A percentile compares a stretch with the other conserved stretches of the same genome.
phyloP scores from a whole-genome alignment of 768 basidiomycete genomes.

The Rhodocollybia butyracea region DNA sequence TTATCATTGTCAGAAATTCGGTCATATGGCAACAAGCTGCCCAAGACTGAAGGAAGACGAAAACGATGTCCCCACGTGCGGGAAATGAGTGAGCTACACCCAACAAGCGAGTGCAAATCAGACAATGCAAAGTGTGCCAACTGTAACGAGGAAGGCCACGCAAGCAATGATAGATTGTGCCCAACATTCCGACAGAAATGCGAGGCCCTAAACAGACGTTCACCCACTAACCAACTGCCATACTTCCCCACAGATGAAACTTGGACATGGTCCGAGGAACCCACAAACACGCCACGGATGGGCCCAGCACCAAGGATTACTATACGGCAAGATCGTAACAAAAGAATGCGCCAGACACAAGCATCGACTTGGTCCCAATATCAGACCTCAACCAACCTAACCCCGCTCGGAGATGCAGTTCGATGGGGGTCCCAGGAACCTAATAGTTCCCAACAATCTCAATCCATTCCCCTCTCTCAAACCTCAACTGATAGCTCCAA shows the following conservation, averaged over 20 bases:
- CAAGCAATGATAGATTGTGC: neutral
- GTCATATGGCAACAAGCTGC: neutral
- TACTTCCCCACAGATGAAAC: neutral
- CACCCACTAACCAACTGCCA: neutral
- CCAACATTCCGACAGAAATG: neutral
- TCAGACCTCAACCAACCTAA: neutral
- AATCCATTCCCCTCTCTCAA: too few relatives aligned
- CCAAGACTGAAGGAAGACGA: neutral
- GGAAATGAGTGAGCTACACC: neutral
- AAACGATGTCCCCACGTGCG: neutral
- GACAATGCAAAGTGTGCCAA: too few relatives aligned
- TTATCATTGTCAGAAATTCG: neutral
- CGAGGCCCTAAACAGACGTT: neutral
- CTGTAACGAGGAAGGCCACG: neutral
- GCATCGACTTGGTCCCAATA: neutral
- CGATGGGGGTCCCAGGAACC: neutral
- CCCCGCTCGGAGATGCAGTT: neutral
- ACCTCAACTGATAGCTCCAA: too few relatives aligned
- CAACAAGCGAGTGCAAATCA: neutral
- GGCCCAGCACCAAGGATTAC: neutral
- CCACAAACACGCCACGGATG: neutral
- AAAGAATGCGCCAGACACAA: neutral
- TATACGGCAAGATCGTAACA: neutral
- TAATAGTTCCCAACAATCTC: too few relatives aligned
- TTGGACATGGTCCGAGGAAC: neutral